Base-by-base conservation (phyloP, 1,139 yeast species). In the Geotrichum cucujoidarum region DNA sequence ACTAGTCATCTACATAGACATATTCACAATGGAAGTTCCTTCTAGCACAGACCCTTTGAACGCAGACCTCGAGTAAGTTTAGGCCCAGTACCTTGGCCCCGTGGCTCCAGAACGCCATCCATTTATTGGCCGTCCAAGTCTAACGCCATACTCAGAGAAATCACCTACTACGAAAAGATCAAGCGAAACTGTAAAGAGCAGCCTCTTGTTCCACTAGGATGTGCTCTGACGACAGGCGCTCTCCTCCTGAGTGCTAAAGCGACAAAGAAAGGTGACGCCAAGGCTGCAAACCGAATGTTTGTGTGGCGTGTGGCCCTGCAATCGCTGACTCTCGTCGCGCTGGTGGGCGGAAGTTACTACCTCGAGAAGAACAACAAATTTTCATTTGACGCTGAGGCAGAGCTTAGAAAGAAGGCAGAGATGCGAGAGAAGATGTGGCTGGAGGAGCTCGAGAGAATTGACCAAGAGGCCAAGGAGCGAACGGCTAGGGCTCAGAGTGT, bases 301-400 rank as follows among this genome's bases (percentile, higher is more conserved):
- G 77, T 92, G 58, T 87, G 89, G 78, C 83, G 97, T 71, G 90
- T 89, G 43, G 95, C 80, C 0, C 75, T 88, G 59, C 97, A 89
- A 66, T 85, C 85, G 11, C 77, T 83, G 50, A 89, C 97, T 0
- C 71, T 89, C 47, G 80, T 80, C 7, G 95, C 96, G 0, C 71
- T 89, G 51, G 84, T 89, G 2, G 80, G 79, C 13, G 97, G 97
- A 35, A 89, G 60, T 67, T 77, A 55, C 83, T 76, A 64, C 86
- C 81, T 56, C 66, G 64, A 65, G 22, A 71, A 75, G 60, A 73
- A 76, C 60, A 62, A 80, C 17, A 74, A 77, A 81, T 58, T 88
- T 81, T 36, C 63, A 68, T 55, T 72, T 80, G 61, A 73, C 76
- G 57, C 86, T 75, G 65, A 85, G 77, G 78, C 60, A 41, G 65